Evolutionary conservation across 2,329 filamentous ascomycete genomes (phyloP).

Genomic region (Fusarium sambucinum): DNA sequence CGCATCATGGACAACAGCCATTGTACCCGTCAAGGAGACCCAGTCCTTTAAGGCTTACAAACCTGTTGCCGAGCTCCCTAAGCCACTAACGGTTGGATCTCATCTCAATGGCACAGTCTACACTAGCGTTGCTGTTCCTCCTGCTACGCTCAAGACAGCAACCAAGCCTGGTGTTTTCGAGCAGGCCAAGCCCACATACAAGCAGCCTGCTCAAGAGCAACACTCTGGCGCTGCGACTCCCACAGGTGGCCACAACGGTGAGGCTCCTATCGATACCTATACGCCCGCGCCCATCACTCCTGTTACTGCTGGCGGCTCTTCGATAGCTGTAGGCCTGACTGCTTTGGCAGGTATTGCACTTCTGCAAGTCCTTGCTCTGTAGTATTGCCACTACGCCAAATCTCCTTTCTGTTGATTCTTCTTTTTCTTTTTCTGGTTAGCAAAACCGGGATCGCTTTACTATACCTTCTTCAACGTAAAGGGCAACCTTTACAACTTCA

Average conservation of each 20-base stretch:
- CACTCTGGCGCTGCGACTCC: slow-evolving; percentile 39
- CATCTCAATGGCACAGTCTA: slow-evolving; percentile 28
- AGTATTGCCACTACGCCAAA: slow-evolving; percentile 37
- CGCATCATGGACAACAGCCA: slow-evolving; percentile 38
- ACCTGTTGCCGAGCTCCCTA: slow-evolving; percentile 27
- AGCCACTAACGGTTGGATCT: slow-evolving; percentile 19
- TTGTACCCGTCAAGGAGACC: slow-evolving; percentile 36
- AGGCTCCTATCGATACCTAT: slow-evolving; percentile 30
- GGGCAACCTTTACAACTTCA: slow-evolving; percentile 22
- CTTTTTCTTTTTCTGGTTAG: slow-evolving; percentile 18
- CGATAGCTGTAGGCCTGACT: slow-evolving; percentile 44
- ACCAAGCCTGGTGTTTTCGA: slow-evolving; percentile 38
- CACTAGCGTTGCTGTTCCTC: slow-evolving; percentile 27
- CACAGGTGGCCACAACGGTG: slow-evolving; percentile 45
- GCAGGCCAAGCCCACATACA: slow-evolving; percentile 29
- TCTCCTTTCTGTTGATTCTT: neutral
- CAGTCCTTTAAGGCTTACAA: slow-evolving; percentile 26
- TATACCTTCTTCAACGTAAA: slow-evolving; percentile 23
- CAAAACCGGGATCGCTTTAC: slow-evolving; percentile 10
- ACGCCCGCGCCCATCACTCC: slow-evolving; percentile 49
- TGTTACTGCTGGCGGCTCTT: slow-evolving; percentile 62
- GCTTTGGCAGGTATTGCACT: slow-evolving; percentile 46
- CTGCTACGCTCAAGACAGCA: slow-evolving; percentile 34
- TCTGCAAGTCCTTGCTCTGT: slow-evolving; percentile 49
- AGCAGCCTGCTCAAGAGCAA: slow-evolving; percentile 16